These are phyloP conservation scores for Porphyrellus cyaneotinctus DNA, from an alignment of 768 basidiomycete species.

Conservation along the genomic window DNA sequence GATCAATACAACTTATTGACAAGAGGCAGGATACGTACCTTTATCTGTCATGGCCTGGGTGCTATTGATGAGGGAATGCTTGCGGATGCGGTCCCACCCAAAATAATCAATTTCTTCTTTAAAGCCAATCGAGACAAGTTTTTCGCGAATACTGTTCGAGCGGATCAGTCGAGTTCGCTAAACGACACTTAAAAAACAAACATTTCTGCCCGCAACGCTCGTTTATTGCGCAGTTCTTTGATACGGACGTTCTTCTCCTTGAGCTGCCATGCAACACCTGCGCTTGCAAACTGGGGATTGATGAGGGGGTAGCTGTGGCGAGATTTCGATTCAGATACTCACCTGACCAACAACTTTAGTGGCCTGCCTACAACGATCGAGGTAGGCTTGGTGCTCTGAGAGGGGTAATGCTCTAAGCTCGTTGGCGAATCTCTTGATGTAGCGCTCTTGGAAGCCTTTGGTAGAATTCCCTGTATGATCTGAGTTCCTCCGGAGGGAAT, in stretches of 20 bases:
- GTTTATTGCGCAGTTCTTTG: conserved; percentile 20
- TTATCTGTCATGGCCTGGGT: conserved; percentile 21
- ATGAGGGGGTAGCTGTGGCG: conserved; percentile 4
- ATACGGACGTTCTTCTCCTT: conserved; percentile 16
- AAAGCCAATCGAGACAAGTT: conserved; percentile 20
- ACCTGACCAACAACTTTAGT: conserved; percentile 11
- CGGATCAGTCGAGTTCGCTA: conserved; percentile 2
- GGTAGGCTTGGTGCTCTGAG: conserved; percentile 17
- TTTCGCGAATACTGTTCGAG: conserved; percentile 17
- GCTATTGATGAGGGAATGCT: conserved; percentile 26
- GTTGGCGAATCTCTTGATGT: conserved; percentile 16
- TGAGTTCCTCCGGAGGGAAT: conserved; percentile 2
- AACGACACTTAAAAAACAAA: conserved; percentile 8
- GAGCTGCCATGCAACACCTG: conserved; percentile 26
- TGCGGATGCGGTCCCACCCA: conserved; percentile 31
- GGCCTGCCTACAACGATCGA: conserved; percentile 13
- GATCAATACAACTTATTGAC: conserved; percentile 4
- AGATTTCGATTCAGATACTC: neutral
- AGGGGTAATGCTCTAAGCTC: conserved; percentile 9
- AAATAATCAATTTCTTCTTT: conserved; percentile 27
- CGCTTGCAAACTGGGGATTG: conserved; percentile 21
- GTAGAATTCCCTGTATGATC: conserved; percentile 10
- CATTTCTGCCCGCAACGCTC: conserved; percentile 25
- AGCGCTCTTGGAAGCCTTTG: conserved; percentile 22
- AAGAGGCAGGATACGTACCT: conserved; percentile 10